phyloP scores from a whole-genome alignment of 371 early-diverging fungal genomes.

The Dichotomocladium elegans region DNA sequence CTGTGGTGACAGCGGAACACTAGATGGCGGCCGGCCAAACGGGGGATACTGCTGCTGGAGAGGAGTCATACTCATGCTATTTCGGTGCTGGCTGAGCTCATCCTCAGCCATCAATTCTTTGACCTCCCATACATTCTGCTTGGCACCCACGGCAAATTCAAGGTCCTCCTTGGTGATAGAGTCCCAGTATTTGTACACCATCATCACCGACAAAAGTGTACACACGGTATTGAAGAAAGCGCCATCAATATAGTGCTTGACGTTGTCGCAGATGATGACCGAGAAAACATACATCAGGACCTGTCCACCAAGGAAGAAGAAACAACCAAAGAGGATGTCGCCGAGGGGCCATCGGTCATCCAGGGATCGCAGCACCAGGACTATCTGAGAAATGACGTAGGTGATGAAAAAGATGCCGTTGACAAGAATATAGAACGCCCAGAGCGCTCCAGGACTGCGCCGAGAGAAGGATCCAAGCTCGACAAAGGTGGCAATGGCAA shows the following conservation, averaged over 20 bases:
- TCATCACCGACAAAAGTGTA: constrained; percentile 94
- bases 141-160: constrained; percentile 92
- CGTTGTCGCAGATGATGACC: constrained; percentile 73
- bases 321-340: constrained; percentile 85
- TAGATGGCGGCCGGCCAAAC: constrained; percentile 6
- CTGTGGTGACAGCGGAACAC: constrained; percentile 1
- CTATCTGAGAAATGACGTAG: constrained; percentile 87
- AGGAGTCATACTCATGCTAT: constrained; percentile 21
- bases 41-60: constrained; percentile 10
- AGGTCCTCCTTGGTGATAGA: constrained; percentile 97
- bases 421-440: constrained; percentile 85
- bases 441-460: constrained; percentile 73
- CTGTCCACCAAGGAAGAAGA: constrained; percentile 85
- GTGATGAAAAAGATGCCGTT: constrained; percentile 77
- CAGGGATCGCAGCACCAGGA: constrained; percentile 90
- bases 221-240: constrained; percentile 92
- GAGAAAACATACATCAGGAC: constrained; percentile 79
- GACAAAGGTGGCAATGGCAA: constrained; percentile 83
- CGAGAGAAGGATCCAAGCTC: constrained; percentile 59
- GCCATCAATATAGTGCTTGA: constrained; percentile 95
- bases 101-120: constrained; percentile 73
- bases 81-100: constrained; percentile 22
- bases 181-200: constrained; percentile 99
- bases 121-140: constrained; percentile 91
- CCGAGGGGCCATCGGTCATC: constrained; percentile 97